Conservation (phyloP, 73 alveolate species). For the Urostyla sp. region DNA sequence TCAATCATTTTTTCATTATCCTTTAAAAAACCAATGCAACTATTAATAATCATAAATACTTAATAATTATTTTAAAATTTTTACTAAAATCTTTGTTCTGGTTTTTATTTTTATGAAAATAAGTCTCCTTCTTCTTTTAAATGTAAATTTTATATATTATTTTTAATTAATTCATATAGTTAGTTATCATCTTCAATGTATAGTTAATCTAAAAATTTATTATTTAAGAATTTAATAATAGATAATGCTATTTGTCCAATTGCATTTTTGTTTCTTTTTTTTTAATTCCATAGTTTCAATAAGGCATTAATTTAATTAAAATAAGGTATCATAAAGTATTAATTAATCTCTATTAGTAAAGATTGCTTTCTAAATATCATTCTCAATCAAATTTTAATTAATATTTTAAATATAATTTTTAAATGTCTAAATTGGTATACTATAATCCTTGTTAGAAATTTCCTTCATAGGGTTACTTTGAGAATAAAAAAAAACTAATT, state of each 20-base stretch:
- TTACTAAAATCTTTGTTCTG: too few relatives aligned
- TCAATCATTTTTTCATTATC: too few relatives aligned
- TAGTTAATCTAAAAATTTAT: not conserved
- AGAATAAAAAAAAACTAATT: too few relatives aligned
- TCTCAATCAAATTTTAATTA: not conserved
- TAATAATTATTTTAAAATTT: too few relatives aligned
- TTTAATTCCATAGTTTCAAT: not conserved
- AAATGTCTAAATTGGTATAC: not conserved
- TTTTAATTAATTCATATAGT: not conserved
- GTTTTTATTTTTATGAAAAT: too few relatives aligned
- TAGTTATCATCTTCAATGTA: not conserved
- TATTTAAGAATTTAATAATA: not conserved
- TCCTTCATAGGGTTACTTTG: too few relatives aligned
- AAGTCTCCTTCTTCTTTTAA: too few relatives aligned
- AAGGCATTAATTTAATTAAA: not conserved
- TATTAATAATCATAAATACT: too few relatives aligned
- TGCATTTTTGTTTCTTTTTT: not conserved
- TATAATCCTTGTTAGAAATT: not conserved
- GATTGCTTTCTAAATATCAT: not conserved
- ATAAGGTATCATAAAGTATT: slow-evolving; percentile 24
- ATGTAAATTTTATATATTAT: slow-evolving; percentile 2
- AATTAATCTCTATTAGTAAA: not conserved
- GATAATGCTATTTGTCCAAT: not conserved
- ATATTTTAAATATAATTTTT: not conserved
- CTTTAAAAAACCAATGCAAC: too few relatives aligned